Evolutionary conservation across 495 filamentous ascomycete genomes (phyloP), one percentile per base, ranked within the genome.

Genomic region (Talaromyces ruber): DNA sequence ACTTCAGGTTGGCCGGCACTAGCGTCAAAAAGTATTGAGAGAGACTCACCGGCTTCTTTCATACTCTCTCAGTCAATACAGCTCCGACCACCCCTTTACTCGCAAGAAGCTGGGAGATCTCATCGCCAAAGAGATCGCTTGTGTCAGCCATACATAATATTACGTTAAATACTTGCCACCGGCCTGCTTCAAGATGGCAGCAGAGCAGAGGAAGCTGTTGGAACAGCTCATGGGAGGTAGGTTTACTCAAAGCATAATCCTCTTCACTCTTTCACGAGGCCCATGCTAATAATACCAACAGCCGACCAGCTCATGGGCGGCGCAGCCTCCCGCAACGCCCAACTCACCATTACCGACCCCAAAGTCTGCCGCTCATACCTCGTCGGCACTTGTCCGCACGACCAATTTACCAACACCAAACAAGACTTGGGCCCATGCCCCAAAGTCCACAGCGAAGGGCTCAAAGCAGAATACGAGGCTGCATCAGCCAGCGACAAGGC

Each of bases 351-450:
- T 65, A 94, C 90, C 53, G 95, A 99, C 75, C 80, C 88, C 34
- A 97, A 96, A 77, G 90, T 96, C 65, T 99, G 94, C 79, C 91
- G 92, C 59, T 96, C 92, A 61, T 97, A 92, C 76, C 83, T 99
- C 58, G 91, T 85, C 64, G 94, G 94, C 65, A 96, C 90, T 45
- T 99, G 94, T 72, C 94, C 94, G 5, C 93, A 97, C 79, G 94
- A 99, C 77, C 92, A 98, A 70, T 99, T 99, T 84, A 98, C 93
- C 64, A 99, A 99, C 78, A 99, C 94, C 45, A 98, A 97, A 76
- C 91, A 97, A 83, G 94, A 99, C 72, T 83, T 97, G 30, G 94
- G 94, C 21, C 86, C 86, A 0, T 99, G 94, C 68, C 85, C 91
- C 34, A 94, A 94, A 74, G 85, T 93, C 47, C 94, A 99, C 75